A percentile compares a stretch with the other conserved stretches of the same genome.
phyloP scores from a whole-genome alignment of 108 stramenopile genomes.

The Mediolabrus comicus region DNA sequence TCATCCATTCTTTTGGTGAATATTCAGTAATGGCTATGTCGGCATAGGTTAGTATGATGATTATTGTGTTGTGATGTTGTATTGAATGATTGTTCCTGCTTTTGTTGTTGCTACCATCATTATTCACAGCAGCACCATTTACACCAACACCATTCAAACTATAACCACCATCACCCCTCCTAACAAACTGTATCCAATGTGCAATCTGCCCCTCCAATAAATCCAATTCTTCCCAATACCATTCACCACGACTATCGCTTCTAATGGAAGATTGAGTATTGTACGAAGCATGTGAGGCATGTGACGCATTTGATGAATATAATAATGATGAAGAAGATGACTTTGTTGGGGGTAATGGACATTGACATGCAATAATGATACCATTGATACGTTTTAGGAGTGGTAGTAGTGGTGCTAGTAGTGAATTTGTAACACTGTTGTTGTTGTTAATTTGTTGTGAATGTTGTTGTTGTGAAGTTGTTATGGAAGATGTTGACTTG shows the following conservation, averaged over 20 bases:
- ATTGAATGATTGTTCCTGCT: neutral
- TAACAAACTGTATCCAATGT: slow-evolving; percentile 8
- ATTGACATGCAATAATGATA: slow-evolving; percentile 15
- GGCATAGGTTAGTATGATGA: slow-evolving; percentile 11
- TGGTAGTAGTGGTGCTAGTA: slow-evolving; percentile 15
- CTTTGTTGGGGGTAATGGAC: slow-evolving; percentile 12
- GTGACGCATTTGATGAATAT: slow-evolving; percentile 9
- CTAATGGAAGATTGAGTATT: neutral
- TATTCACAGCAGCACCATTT: too few relatives aligned
- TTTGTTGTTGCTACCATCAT: neutral
- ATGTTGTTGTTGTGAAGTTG: neutral
- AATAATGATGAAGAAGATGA: neutral
- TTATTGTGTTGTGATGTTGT: neutral
- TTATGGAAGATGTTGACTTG: neutral
- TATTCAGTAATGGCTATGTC: slow-evolving; percentile 10
- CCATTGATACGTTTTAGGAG: slow-evolving; percentile 14
- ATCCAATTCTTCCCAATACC: slow-evolving; percentile 24
- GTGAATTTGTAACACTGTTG: neutral
- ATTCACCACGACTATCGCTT: neutral
- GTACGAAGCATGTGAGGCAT: neutral
- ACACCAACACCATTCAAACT: neutral
- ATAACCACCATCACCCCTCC: too few relatives aligned
- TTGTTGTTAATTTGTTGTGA: neutral
- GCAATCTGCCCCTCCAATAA: slow-evolving; percentile 13
- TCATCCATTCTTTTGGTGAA: slow-evolving; percentile 17